Percentiles rank a stretch among this genome's conserved stretches.
These are phyloP conservation scores for Piloderma croceum DNA, from an alignment of 768 basidiomycete species.

Conservation along the genomic window DNA sequence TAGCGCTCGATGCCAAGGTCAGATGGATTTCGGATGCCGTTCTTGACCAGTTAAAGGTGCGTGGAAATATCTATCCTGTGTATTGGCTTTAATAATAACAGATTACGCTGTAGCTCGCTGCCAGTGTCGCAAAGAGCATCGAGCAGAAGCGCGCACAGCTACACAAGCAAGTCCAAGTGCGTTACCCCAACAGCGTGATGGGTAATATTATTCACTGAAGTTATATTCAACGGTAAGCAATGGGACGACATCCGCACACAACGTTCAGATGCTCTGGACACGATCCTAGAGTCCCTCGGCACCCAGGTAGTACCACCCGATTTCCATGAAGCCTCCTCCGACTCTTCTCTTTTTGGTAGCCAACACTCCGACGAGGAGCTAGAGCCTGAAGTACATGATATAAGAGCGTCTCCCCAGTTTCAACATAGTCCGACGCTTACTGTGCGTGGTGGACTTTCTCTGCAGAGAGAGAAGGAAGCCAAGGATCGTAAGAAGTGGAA, in stretches of 20 bases:
- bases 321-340: constrained; percentile 62
- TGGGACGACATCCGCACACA: constrained; percentile 66
- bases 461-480: constrained; percentile 24
- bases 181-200: too few species aligned
- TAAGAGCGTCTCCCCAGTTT: constrained; percentile 12
- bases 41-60: constrained; percentile 69
- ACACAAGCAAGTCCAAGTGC: constrained; percentile 56
- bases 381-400: constrained; percentile 17
- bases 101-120: constrained; percentile 49
- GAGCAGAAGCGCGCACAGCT: constrained; percentile 63
- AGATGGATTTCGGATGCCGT: constrained; percentile 73
- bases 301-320: constrained; percentile 70
- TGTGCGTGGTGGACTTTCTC: constrained; percentile 18
- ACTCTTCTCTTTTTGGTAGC: constrained; percentile 76
- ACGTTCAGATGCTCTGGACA: constrained; percentile 59
- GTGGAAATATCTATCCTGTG: constrained; percentile 10
- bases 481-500: constrained; percentile 65
- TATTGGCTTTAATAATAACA: not conserved
- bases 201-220: too few species aligned
- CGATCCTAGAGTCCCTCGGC: constrained; percentile 66
- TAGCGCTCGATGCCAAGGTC: constrained; percentile 76
- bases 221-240: constrained; percentile 52
- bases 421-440: constrained; percentile 41
- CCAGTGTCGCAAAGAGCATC: constrained; percentile 66
- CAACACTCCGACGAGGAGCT: constrained; percentile 50